Base-by-base conservation (phyloP, 805 yeast species). In the Lachancea waltii region DNA sequence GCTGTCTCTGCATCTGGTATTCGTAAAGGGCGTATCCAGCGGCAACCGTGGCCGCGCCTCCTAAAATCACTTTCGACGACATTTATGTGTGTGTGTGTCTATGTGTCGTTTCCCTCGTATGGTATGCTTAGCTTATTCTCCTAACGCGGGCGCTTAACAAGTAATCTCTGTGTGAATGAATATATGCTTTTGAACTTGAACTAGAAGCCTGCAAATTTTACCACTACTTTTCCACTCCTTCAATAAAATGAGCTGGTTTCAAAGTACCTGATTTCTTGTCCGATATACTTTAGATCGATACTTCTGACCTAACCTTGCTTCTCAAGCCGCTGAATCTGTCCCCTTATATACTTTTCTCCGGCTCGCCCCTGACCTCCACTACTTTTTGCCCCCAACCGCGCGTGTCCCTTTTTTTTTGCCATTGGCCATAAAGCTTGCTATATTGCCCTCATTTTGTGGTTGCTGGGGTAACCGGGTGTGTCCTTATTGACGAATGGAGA, bases 11-110 rank as follows among this genome's bases (percentile, higher is more conserved):
- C 24, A 47, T 51, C 22, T 44, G 49, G 35, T 50, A 47, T 41
- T 53, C 56, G 40, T 53, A 53, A 13, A 47, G 36, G 31, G 50
- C 41, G 13, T 52, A 52, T 15, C 54, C 56, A 7, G 58, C 52
- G n/a, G 56, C 50, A 2, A 50, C 46, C 3, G 46, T 48, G 14
- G 56, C 59, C 19, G 50, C 55, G 14, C 56, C 48, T 11, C 57
- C 56, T 27, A 54, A 36, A 15, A 54, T 40, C 29, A 50, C 39
- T 46, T 49, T 54, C 14, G 49, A 40, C 26, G 37, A 34, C 37
- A 34, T 34, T 15, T 13, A 10, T 14, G 4, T 5, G 22, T 14
- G 9, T 30, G 13, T n/a, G n/a, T n/a, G n/a, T n/a, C n/a, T n/a
- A n/a, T n/a, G n/a, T n/a, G n/a, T n/a, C n/a, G n/a, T n/a, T n/a